Evolutionary conservation across 2,329 filamentous ascomycete species (phyloP), one percentile per base, ranked within the genome.

Genomic region (Cordyceps javanica): DNA sequence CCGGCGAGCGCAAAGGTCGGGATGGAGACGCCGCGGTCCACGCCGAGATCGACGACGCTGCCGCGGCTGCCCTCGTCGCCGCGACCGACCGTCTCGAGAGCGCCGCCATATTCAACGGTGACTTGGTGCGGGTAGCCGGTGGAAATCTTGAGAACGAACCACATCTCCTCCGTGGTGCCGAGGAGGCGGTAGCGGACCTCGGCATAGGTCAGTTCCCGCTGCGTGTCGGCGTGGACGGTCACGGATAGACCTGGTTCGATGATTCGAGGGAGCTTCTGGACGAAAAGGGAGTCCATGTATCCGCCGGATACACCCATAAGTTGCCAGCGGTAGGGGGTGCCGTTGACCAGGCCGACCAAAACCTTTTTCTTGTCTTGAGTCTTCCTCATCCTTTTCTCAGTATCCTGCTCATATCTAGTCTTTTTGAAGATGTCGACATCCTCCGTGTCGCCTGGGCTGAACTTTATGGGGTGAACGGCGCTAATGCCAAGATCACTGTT

Each of bases 261-360:
- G 50, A 56, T 57, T n/a, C 61, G 19, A 2, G 68, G 67, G 63
- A 66, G 69, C 7, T 44, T 23, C 14, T n/a, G 6, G n/a, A n/a
- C n/a, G 16, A 11, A 21, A 0, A 10, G 16, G 9, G 19, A 10
- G 16, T 5, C 42, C 13, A 4, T 10, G 1, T 36, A 66, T 48
- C 45, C 67, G 63, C 46, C 68, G 66, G 0, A 55, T 50, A 54
- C 62, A 57, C 1, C 56, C 61, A 63, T 0, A 45, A 61, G 42
- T 55, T 63, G 7, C 69, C 68, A 72, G 28, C 46, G 57, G 60
- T 69, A 72, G 3, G 70, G 70, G 6, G 68, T 71, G n/a, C 63
- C 65, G 57, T 72, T 72, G 65, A 72, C 59, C 46, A 72, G 57
- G 2, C 58, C 61, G 34, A 72, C 55, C 48, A 50, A 57, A 16